Conservation (phyloP, 371 early-diverging fungal species). For the Mucor velutinosus region DNA sequence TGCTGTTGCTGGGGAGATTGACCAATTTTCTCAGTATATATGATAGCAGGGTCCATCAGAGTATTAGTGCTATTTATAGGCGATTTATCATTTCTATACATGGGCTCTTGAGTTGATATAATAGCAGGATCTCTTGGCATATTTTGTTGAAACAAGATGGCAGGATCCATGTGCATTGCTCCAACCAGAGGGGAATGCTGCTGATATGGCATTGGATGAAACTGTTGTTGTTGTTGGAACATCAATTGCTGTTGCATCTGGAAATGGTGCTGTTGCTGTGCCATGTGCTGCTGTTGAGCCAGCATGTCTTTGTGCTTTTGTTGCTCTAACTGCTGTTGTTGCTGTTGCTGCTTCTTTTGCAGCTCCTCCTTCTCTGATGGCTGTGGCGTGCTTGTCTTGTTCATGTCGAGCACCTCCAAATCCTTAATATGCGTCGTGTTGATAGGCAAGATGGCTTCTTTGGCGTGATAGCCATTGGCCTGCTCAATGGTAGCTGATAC, state of each 20-base stretch:
- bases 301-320: neutral
- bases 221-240: neutral
- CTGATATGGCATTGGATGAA: neutral
- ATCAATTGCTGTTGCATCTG: neutral
- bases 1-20: no score
- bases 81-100: neutral
- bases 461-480: neutral
- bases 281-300: neutral
- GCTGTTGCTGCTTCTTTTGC: neutral
- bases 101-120: neutral
- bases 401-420: constrained; percentile 14
- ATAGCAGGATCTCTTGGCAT: constrained; percentile 11
- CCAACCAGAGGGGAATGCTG: neutral
- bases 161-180: constrained; percentile 8
- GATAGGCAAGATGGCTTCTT: constrained; percentile 1
- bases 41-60: neutral
- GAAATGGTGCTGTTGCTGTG: neutral
- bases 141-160: constrained; percentile 12
- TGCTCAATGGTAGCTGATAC: constrained; percentile 5
- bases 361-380: neutral
- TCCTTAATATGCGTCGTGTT: neutral
- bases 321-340: neutral
- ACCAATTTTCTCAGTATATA: neutral
- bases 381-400: neutral
- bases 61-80: neutral